These are phyloP conservation scores for Guyanaporus albipodus DNA, from an alignment of 768 basidiomycete genomes.

Conservation along the genomic window DNA sequence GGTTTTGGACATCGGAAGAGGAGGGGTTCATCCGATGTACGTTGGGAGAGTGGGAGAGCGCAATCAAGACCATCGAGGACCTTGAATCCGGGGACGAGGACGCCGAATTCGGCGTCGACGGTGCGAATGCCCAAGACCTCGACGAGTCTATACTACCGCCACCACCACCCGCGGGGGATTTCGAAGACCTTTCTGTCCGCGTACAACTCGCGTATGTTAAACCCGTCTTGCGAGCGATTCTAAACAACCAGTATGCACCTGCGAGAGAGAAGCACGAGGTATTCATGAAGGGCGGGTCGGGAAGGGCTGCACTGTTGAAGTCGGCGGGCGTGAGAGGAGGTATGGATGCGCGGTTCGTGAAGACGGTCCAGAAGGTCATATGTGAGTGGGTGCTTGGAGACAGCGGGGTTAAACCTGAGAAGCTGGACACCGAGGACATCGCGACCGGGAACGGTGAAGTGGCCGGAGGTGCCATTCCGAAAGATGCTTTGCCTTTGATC, in stretches of 20 bases:
- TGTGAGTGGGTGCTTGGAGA: conserved; percentile 27
- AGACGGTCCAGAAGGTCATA: conserved; percentile 32
- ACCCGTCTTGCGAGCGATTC: conserved; percentile 55
- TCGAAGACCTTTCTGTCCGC: conserved; percentile 45
- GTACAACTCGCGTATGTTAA: conserved; percentile 66
- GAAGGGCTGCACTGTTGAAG: conserved; percentile 34
- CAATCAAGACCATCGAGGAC: conserved; percentile 27
- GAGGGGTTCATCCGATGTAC: conserved; percentile 60
- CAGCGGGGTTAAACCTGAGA: conserved; percentile 8
- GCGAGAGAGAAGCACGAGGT: conserved; percentile 43
- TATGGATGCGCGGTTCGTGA: conserved; percentile 37
- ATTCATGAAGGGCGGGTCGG: conserved; percentile 58
- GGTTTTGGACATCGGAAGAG: conserved; percentile 57
- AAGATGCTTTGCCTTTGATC: background rate
- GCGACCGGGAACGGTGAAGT: background rate
- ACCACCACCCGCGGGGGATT: conserved; percentile 45
- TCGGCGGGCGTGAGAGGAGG: conserved; percentile 36
- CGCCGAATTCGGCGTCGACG: conserved; percentile 29
- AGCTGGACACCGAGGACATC: conserved; percentile 1
- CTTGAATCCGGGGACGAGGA: conserved; percentile 29
- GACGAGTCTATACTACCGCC: conserved; percentile 25
- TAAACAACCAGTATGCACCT: conserved; percentile 55
- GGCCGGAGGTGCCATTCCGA: background rate
- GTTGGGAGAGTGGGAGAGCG: conserved; percentile 56
- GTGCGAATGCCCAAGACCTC: conserved; percentile 24